Percentiles rank a stretch among this genome's conserved stretches.
Conservation (phyloP, 2,329 filamentous ascomycete species). For the Penicillium sp. region DNA sequence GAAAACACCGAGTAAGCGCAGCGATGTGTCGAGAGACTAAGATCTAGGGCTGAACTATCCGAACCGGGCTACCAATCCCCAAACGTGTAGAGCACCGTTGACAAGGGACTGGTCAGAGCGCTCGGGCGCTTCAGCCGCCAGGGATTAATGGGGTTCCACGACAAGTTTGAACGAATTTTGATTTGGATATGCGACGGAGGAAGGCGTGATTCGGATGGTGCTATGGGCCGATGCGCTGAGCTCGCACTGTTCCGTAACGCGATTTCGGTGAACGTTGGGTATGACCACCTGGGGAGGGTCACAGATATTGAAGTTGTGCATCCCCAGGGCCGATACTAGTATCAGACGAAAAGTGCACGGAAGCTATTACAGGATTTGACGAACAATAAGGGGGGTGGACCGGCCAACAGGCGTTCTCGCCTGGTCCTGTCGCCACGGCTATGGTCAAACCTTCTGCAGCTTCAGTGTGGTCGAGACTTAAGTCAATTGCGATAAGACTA, state of each 20-base stretch:
- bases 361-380: slow-evolving; percentile 7
- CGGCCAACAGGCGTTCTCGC: slow-evolving; percentile 27
- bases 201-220: slow-evolving; percentile 15
- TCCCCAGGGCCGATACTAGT: slow-evolving; percentile 7
- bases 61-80: slow-evolving; percentile 12
- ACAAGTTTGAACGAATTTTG: no score
- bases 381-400: slow-evolving; percentile 10
- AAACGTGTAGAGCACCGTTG: slow-evolving; percentile 12
- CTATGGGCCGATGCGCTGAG: slow-evolving; percentile 10
- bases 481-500: neutral
- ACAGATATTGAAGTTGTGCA: neutral
- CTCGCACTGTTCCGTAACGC: neutral
- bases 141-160: slow-evolving; percentile 8
- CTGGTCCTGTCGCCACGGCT: slow-evolving; percentile 11
- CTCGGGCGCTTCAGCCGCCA: slow-evolving; percentile 19
- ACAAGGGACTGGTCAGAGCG: slow-evolving; percentile 6
- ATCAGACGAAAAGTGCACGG: slow-evolving; percentile 21
- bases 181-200: slow-evolving; percentile 5
- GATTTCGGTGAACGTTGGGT: slow-evolving; percentile 9
- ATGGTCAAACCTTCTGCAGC: slow-evolving; percentile 23
- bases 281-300: neutral
- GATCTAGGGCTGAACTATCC: slow-evolving; percentile 26
- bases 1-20: slow-evolving; percentile 5
- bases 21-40: slow-evolving; percentile 11
- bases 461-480: slow-evolving; percentile 2